phyloP scores from a whole-genome alignment of 78 protist genomes.

The Corallochytrium limacisporum region DNA sequence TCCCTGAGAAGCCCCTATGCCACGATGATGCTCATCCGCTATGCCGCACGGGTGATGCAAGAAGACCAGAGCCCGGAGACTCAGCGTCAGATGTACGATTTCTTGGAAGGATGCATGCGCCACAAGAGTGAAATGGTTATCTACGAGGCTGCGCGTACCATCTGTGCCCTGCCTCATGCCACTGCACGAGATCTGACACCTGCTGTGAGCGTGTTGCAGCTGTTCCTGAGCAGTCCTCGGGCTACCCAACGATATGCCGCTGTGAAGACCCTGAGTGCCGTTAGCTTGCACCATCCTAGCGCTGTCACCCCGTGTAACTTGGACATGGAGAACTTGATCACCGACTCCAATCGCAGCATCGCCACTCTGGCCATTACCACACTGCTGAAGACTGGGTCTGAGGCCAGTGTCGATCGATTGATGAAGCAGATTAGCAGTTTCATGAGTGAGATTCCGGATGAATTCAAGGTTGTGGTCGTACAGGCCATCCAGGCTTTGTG shows the following conservation, averaged over 20 bases:
- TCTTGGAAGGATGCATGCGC: conserved; percentile 61
- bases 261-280: conserved; percentile 71
- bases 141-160: conserved; percentile 90
- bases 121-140: conserved; percentile 84
- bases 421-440: conserved; percentile 82
- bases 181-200: conserved; percentile 61
- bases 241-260: conserved; percentile 87
- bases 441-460: conserved; percentile 86
- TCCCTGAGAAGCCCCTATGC: conserved; percentile 67
- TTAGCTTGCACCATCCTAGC: conserved; percentile 45
- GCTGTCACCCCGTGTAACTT: conserved; percentile 69
- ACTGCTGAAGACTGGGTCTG: conserved; percentile 84
- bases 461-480: conserved; percentile 70
- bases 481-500: conserved; percentile 76
- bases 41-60: conserved; percentile 37
- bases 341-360: conserved; percentile 80
- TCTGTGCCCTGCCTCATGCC: conserved; percentile 62
- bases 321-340: conserved; percentile 84
- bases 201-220: conserved; percentile 74
- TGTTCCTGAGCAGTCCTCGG: conserved; percentile 69
- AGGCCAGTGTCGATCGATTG: conserved; percentile 78
- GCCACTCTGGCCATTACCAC: conserved; percentile 96
- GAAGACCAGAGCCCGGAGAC: conserved; percentile 26
- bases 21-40: conserved; percentile 69
- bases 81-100: conserved; percentile 26